Evolutionary conservation across 73 alveolate species (phyloP), one percentile per base, ranked within the genome.

Genomic region (Stentor roeselii): DNA sequence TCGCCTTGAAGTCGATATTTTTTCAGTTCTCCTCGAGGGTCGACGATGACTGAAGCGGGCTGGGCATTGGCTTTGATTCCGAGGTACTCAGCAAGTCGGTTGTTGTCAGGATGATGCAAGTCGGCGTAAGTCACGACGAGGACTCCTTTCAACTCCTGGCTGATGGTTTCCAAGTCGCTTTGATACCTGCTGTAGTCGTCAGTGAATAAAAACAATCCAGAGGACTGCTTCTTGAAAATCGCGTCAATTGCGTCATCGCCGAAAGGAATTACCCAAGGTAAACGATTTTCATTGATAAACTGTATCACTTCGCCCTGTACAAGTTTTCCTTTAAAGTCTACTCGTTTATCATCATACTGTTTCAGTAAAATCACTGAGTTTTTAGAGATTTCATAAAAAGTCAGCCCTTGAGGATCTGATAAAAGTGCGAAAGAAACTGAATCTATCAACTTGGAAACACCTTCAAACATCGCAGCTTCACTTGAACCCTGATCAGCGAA

Each of bases 201-300:
- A 21, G 30, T 90, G 96, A 94, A 97, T 42, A 97, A 86, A 94
- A 97, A 84, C 82, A 97, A 39, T 59, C 95, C 97, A 34, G 96
- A 93, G 76, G 93, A 89, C 78, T 90, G 86, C 78, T 94, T 85
- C 60, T 91, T 87, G 95, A 97, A 97, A 83, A 97, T 88, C 60
- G 87, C 86, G 78, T 94, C 97, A 86, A 92, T 92, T 67, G 97
- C 89, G 84, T 91, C 95, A 85, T 95, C 98, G 78, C 92, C 86
- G 94, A 97, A 95, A 32, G 90, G 93, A 85, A 95, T 90, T 36
- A 95, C 93, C 84, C 92, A 90, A 3, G 99, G 99, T 75, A 89
- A 88, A 21, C 92, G 82, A 84, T 88, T 36, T 59, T 91, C 75
- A 35, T 89, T 84, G 67, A 95, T 85, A 84, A 90, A 97, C 58